phyloP scores from a whole-genome alignment of 345 rosid genomes.

The Populus deltoides region DNA sequence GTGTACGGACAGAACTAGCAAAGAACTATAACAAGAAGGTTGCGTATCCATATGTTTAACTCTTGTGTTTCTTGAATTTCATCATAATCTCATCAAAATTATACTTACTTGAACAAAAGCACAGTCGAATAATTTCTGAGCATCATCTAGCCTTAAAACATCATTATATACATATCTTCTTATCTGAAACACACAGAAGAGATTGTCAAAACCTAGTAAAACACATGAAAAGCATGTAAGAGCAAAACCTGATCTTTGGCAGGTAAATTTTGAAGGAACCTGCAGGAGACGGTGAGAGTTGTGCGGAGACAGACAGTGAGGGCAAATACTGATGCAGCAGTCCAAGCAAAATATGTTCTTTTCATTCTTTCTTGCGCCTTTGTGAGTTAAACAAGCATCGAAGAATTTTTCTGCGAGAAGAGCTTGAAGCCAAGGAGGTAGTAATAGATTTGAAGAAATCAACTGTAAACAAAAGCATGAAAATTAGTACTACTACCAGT shows the following conservation, averaged over 20 bases:
- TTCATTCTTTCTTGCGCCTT: conserved; percentile 68
- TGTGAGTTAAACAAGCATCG: conserved; percentile 67
- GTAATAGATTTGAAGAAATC: conserved; percentile 21
- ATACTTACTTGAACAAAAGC: conserved; percentile 64
- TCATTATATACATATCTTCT: conserved; percentile 87
- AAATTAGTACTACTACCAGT: background rate
- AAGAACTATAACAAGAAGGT: background rate
- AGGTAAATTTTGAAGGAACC: conserved; percentile 34
- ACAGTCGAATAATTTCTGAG: conserved; percentile 69
- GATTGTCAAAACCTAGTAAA: background rate
- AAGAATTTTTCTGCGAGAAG: conserved; percentile 74
- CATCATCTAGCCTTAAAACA: conserved; percentile 67
- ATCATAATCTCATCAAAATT: background rate
- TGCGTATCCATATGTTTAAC: background rate
- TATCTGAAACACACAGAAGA: conserved; percentile 42
- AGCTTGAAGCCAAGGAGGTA: conserved; percentile 56
- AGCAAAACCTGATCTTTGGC: background rate
- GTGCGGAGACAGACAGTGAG: conserved; percentile 76
- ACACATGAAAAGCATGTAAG: background rate
- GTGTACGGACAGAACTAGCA: background rate
- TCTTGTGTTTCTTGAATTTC: background rate
- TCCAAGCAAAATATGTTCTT: conserved; percentile 79
- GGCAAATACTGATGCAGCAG: conserved; percentile 69
- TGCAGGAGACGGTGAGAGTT: conserved; percentile 71
- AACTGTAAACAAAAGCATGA: conserved; percentile 17